Conservation (phyloP, 2,329 filamentous ascomycete genomes). For the Curvularia sp. region DNA sequence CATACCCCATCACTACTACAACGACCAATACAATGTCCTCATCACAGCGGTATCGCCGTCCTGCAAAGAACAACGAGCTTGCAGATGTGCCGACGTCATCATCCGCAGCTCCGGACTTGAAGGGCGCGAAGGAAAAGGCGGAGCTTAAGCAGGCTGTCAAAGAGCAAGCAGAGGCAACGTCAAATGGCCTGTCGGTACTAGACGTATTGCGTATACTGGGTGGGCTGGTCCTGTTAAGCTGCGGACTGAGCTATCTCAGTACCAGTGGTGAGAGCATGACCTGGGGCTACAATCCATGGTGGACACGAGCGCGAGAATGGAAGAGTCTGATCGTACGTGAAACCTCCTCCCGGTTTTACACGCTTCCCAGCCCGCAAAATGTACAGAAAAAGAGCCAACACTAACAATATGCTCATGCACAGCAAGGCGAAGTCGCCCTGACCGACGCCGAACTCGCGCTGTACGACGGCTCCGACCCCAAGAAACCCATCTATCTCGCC, state of each 20-base stretch:
- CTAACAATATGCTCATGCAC: neutral
- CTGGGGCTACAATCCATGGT: slow-evolving; percentile 51
- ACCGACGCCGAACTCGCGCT: slow-evolving; percentile 75
- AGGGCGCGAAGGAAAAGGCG: slow-evolving; percentile 32
- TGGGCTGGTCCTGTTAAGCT: slow-evolving; percentile 71
- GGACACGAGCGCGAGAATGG: slow-evolving; percentile 48
- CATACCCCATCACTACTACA: neutral
- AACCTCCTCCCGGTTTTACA: too few species aligned
- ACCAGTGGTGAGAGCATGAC: slow-evolving; percentile 67
- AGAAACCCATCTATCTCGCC: slow-evolving; percentile 85
- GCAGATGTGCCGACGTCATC: slow-evolving; percentile 17
- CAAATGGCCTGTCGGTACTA: slow-evolving; percentile 51
- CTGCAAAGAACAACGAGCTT: slow-evolving; percentile 16
- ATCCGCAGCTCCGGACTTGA: slow-evolving; percentile 18
- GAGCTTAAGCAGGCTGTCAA: slow-evolving; percentile 37
- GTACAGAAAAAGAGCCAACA: too few species aligned
- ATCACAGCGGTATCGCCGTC: slow-evolving; percentile 33
- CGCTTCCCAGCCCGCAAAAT: too few species aligned
- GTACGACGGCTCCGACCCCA: slow-evolving; percentile 79
- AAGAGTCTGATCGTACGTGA: slow-evolving; percentile 41
- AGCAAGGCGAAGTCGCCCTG: slow-evolving; percentile 69
- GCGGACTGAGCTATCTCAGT: slow-evolving; percentile 76
- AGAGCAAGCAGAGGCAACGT: slow-evolving; percentile 32
- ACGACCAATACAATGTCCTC: slow-evolving; percentile 28
- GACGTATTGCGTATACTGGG: slow-evolving; percentile 74